phyloP scores from a whole-genome alignment of 768 basidiomycete genomes.

The Lactifluus pinguis region DNA sequence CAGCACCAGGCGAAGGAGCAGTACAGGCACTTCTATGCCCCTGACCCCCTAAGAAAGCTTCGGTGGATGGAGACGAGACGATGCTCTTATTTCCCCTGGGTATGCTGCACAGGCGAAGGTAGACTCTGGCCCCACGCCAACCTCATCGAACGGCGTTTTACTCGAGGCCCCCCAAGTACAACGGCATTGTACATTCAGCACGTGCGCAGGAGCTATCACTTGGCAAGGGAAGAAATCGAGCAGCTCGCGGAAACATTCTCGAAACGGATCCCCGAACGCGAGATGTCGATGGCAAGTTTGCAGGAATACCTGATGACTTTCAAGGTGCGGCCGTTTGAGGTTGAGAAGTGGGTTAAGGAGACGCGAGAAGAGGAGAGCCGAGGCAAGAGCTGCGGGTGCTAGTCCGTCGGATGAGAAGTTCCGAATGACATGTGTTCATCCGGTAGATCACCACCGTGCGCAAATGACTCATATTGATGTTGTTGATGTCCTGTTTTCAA shows the following conservation, averaged over 20 bases:
- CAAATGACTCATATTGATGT: too few relatives aligned
- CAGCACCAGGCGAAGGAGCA: conserved; percentile 56
- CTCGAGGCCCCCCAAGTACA: neutral
- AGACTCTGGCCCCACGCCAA: neutral
- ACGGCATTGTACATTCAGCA: conserved; percentile 3
- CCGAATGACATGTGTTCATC: too few relatives aligned
- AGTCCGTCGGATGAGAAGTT: too few relatives aligned
- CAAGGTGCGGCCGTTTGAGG: conserved; percentile 47
- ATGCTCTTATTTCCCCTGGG: conserved; percentile 18
- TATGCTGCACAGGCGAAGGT: conserved; percentile 10
- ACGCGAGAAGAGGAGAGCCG: conserved; percentile 24
- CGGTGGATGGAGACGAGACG: conserved; percentile 23
- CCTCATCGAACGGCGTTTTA: neutral
- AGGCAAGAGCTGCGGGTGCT: neutral
- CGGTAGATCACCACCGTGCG: too few relatives aligned
- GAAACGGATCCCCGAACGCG: conserved; percentile 40
- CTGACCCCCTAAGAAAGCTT: conserved; percentile 26
- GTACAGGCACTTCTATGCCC: conserved; percentile 60
- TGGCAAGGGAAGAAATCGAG: conserved; percentile 28
- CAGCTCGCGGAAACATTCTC: conserved; percentile 49
- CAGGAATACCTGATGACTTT: conserved; percentile 62
- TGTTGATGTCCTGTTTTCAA: too few relatives aligned
- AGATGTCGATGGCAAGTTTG: conserved; percentile 35
- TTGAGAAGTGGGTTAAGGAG: conserved; percentile 41
- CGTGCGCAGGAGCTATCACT: too few relatives aligned